Evolutionary conservation across 148 eudicot genomes (phyloP).

Genomic region (Persicaria maculosa): DNA sequence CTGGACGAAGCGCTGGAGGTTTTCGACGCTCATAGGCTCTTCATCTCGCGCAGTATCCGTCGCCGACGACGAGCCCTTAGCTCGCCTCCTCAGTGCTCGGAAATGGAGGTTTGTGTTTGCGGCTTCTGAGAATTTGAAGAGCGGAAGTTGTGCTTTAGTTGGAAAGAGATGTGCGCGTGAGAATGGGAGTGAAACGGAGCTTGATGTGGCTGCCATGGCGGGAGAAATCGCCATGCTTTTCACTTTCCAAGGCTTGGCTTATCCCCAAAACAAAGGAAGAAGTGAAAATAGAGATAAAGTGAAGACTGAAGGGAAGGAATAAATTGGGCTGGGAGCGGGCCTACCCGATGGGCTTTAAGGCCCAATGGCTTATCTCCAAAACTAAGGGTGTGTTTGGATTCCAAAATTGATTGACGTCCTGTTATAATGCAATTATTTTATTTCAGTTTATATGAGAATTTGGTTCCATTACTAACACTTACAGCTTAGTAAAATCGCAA

Average conservation of each 20-base stretch:
- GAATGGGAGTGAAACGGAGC: conserved; percentile 24
- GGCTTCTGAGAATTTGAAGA: conserved; percentile 14
- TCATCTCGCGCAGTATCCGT: conserved; percentile 19
- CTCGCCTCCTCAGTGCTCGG: conserved; percentile 14
- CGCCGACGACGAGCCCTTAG: conserved; percentile 13
- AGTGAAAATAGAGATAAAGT: background rate
- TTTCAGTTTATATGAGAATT: too few species aligned
- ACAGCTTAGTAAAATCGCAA: too few species aligned
- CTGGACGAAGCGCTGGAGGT: conserved; percentile 54
- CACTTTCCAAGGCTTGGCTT: background rate
- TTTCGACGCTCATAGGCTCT: conserved; percentile 49
- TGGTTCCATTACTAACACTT: too few species aligned
- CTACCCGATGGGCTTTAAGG: background rate
- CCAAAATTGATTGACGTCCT: too few species aligned
- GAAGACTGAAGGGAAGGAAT: background rate
- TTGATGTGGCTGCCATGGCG: conserved; percentile 34
- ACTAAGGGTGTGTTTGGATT: too few species aligned
- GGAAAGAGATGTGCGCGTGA: background rate
- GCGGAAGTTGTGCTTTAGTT: background rate
- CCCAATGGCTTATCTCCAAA: too few species aligned
- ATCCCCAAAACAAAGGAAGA: background rate
- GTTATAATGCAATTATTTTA: too few species aligned
- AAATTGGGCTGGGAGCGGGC: background rate
- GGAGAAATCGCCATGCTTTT: conserved; percentile 12
- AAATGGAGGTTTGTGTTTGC: conserved; percentile 3